Evolutionary conservation across 2,329 filamentous ascomycete genomes (phyloP), one percentile per base, ranked within the genome.

Genomic region (Shiraia bambusicola): DNA sequence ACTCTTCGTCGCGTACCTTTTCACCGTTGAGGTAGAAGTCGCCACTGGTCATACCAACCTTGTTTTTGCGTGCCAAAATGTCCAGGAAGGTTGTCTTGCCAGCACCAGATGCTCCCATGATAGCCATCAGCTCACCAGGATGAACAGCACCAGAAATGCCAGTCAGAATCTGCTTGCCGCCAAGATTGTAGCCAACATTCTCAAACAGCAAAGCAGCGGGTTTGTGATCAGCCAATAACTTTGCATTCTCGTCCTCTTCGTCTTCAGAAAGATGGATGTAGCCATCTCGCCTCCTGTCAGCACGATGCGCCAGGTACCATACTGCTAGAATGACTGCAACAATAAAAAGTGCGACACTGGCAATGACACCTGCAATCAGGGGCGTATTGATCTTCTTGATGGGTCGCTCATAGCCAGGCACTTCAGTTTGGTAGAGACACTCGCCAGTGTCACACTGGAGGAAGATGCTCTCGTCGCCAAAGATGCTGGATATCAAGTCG

Each of bases 21-120:
- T 97, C 89, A 25, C 93, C 94, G 54, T 97, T 97, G 60, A 98
- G 83, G 59, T 86, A 93, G 59, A 96, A 95, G 45, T 92, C 81
- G 14, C 94, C 94, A 7, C 78, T 74, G 0, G 87, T 81, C 2
- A 76, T 69, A 28, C 93, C 94, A 25, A 90, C 84, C 72, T 98
- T 98, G 71, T 97, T 97, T 76, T 97, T 98, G 50, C 91, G 84
- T 7, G 93, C 93, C 33, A 98, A 76, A 45, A 98, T 95, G 63
- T 98, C 93, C 31, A 98, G 75, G 69, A 98, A 97, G 0, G 90
- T 95, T 0, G 93, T 98, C 72, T 98, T 98, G 45, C 93, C 93
- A 29, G 93, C 94, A 22, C 93, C 93, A 1, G 93, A 98, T 6
- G 93, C 92, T 42, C 93, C 93, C 92, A 98, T 98, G 59, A 98